Evolutionary conservation across 352 stramenopile species (phyloP).

Genomic region (Phytophthora pistaciae): DNA sequence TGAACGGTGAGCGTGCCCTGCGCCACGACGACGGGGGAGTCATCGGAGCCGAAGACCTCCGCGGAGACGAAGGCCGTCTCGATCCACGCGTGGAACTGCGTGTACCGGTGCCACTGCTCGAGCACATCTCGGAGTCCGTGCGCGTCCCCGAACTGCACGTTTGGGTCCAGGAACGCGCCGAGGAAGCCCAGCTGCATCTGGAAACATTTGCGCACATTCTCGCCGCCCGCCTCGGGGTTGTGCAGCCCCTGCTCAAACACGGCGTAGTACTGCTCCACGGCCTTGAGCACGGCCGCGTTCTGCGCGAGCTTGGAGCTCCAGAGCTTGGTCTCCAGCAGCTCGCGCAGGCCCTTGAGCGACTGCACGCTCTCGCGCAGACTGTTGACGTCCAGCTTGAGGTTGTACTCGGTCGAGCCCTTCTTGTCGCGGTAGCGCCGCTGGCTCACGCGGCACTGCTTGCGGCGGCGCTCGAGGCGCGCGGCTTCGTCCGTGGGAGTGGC

Average conservation of each 20-base stretch:
- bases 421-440: slow-evolving; percentile 81
- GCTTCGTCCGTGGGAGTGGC: slow-evolving; percentile 16
- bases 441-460: slow-evolving; percentile 79
- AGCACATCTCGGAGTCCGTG: slow-evolving; percentile 52
- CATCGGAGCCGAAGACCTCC: slow-evolving; percentile 53
- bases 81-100: slow-evolving; percentile 62
- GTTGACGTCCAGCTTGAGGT: slow-evolving; percentile 76
- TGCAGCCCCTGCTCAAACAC: slow-evolving; percentile 68
- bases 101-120: slow-evolving; percentile 73
- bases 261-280: slow-evolving; percentile 75
- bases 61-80: slow-evolving; percentile 42
- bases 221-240: slow-evolving; percentile 50
- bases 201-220: slow-evolving; percentile 56
- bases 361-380: slow-evolving; percentile 67
- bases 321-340: slow-evolving; percentile 56
- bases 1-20: slow-evolving; percentile 41
- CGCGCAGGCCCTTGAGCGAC: slow-evolving; percentile 52
- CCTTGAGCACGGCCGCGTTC: slow-evolving; percentile 56
- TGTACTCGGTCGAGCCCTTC: slow-evolving; percentile 74
- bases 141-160: slow-evolving; percentile 47
- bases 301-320: slow-evolving; percentile 56
- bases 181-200: slow-evolving; percentile 67
- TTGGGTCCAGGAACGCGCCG: slow-evolving; percentile 48
- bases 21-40: slow-evolving; percentile 68
- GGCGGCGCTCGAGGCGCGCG: slow-evolving; percentile 52